Conservation (phyloP, 2,329 filamentous ascomycete genomes). For the Fusarium goolgardi region DNA sequence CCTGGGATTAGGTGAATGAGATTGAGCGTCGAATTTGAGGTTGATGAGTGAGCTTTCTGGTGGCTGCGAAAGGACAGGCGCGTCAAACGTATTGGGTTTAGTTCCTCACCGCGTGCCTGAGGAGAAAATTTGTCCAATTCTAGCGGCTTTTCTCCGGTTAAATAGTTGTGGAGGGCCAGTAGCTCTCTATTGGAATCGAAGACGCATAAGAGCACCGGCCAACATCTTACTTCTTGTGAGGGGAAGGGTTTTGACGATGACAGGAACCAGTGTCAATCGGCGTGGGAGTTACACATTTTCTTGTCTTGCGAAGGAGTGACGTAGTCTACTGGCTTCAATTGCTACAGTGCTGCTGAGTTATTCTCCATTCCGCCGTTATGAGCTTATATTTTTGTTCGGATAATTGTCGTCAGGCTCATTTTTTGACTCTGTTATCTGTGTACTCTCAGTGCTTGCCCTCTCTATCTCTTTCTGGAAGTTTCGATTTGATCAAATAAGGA, state of each 20-base stretch:
- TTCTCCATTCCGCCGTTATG: not conserved
- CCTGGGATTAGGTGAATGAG: slow-evolving; percentile 18
- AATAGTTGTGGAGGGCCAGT: not conserved
- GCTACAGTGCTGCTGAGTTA: not conserved
- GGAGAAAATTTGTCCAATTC: slow-evolving; percentile 36
- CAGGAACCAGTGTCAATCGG: not conserved
- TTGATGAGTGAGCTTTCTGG: slow-evolving; percentile 40
- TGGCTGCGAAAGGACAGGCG: slow-evolving; percentile 41
- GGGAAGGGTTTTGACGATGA: not conserved
- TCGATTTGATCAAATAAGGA: slow-evolving; percentile 25
- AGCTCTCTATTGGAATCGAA: not conserved
- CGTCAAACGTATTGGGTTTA: slow-evolving; percentile 37
- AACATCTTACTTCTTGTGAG: not conserved
- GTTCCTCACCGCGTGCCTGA: slow-evolving; percentile 30
- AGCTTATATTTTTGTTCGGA: not conserved
- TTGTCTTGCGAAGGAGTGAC: not conserved
- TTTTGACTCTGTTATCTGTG: not conserved
- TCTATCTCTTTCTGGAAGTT: slow-evolving; percentile 22
- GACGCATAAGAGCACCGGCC: not conserved
- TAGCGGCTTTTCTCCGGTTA: slow-evolving; percentile 33
- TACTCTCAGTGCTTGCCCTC: not conserved
- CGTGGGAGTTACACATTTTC: not conserved
- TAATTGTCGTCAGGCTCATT: not conserved
- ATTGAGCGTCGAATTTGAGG: slow-evolving; percentile 32
- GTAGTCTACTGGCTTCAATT: not conserved